Evolutionary conservation across 768 basidiomycete species (phyloP).

Genomic region (Boletus eberwhitei): DNA sequence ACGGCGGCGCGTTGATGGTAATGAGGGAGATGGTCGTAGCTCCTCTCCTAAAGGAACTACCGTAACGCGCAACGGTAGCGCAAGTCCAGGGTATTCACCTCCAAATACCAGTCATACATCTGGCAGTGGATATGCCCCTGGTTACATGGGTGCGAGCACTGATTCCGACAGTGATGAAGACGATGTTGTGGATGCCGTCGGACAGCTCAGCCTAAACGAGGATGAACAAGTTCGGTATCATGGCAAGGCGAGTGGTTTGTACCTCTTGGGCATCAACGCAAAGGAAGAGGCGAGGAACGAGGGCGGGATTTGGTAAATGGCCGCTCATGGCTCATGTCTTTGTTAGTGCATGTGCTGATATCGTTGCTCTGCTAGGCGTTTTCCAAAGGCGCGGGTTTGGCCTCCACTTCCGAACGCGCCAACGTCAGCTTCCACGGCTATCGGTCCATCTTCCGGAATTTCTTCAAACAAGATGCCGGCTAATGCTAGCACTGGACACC

Average conservation of each 20-base stretch:
- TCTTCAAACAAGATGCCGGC: conserved; percentile 6
- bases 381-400: conserved; percentile 89
- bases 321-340: not conserved
- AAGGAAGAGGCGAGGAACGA: conserved; percentile 64
- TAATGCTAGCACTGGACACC: conserved; percentile 3
- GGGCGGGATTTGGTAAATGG: conserved; percentile 71
- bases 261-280: conserved; percentile 63
- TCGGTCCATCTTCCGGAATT: not conserved
- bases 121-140: conserved; percentile 20
- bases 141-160: conserved; percentile 31
- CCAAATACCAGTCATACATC: conserved; percentile 11
- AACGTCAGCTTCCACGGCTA: conserved; percentile 7
- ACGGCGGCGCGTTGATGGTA: conserved; percentile 43
- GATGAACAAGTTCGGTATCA: conserved; percentile 84
- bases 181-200: conserved; percentile 66
- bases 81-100: conserved; percentile 20
- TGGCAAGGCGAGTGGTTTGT: conserved; percentile 78
- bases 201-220: conserved; percentile 85
- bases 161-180: conserved; percentile 41
- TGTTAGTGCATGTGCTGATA: conserved; percentile 17
- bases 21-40: conserved; percentile 1
- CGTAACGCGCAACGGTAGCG: conserved; percentile 13
- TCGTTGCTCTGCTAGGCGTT: conserved; percentile 50
- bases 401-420: conserved; percentile 48
- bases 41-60: conserved; percentile 8